Evolutionary conservation across 306 rosid species (phyloP).

Genomic region (Prinsepia uniflora): DNA sequence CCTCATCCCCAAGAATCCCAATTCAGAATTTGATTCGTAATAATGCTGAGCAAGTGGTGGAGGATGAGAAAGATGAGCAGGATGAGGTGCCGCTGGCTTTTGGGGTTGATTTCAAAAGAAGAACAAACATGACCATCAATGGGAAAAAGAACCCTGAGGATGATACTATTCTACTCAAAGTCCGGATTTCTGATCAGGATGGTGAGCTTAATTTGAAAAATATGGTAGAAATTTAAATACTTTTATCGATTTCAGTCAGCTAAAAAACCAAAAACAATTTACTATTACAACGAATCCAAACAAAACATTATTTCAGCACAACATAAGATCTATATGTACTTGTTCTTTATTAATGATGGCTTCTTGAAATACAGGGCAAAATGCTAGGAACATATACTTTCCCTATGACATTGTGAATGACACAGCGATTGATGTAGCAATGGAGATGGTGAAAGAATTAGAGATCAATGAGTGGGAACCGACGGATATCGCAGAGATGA

Average conservation of each 20-base stretch:
- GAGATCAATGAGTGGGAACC: constrained; percentile 75
- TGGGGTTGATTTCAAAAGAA: constrained; percentile 30
- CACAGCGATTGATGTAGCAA: constrained; percentile 68
- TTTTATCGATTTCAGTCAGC: too few species aligned
- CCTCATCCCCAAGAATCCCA: constrained; percentile 16
- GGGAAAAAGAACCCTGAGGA: constrained; percentile 64
- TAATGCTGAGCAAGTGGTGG: constrained; percentile 1
- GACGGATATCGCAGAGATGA: constrained; percentile 65
- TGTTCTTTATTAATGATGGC: neutral
- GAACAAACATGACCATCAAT: constrained; percentile 59
- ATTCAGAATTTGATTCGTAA: neutral
- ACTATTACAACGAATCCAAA: too few species aligned
- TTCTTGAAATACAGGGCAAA: constrained; percentile 35
- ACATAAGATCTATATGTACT: too few species aligned
- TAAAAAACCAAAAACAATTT: too few species aligned
- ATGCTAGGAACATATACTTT: constrained; percentile 55
- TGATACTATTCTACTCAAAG: constrained; percentile 66
- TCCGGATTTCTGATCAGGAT: constrained; percentile 39
- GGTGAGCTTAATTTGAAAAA: constrained; percentile 30
- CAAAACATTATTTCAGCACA: too few species aligned
- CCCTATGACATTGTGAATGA: constrained; percentile 67
- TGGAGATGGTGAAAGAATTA: constrained; percentile 85
- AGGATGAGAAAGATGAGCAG: constrained; percentile 6
- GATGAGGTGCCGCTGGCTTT: neutral
- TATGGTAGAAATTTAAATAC: too few species aligned